Percentiles rank a stretch among this genome's conserved stretches.
Evolutionary conservation across 139 green algal genomes (phyloP).

Genomic region (Zygnema circumcarinatum): DNA sequence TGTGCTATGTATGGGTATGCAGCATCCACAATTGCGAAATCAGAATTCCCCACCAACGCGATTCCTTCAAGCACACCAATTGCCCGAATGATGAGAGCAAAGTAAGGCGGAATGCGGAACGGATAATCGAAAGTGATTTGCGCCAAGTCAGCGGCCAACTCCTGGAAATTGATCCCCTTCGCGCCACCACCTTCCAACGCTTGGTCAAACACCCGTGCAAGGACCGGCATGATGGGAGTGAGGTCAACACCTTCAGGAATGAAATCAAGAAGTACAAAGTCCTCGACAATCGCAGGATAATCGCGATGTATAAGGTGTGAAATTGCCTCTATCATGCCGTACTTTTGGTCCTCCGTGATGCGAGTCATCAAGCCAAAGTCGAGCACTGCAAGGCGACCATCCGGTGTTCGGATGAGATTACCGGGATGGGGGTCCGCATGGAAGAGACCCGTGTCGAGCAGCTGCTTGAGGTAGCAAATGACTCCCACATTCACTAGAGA

Average conservation of each 20-base stretch:
- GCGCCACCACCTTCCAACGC: constrained; percentile 70
- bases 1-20: constrained; percentile 95
- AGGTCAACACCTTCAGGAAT: constrained; percentile 93
- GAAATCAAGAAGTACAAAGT: constrained; percentile 99
- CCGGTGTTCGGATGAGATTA: constrained; percentile 95
- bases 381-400: constrained; percentile 92
- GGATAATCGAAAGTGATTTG: constrained; percentile 99
- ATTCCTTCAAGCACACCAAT: constrained; percentile 89
- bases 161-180: constrained; percentile 73
- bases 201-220: constrained; percentile 64
- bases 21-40: constrained; percentile 98
- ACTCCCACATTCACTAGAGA: constrained; percentile 95
- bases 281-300: constrained; percentile 90
- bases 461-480: constrained; percentile 95
- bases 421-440: constrained; percentile 80
- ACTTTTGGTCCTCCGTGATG: constrained; percentile 75
- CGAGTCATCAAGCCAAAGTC: constrained; percentile 89
- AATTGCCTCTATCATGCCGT: constrained; percentile 99
- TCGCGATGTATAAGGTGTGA: constrained; percentile 97
- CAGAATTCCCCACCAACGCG: constrained; percentile 81
- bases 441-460: constrained; percentile 65
- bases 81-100: constrained; percentile 89
- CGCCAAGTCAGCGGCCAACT: constrained; percentile 95
- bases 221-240: constrained; percentile 85
- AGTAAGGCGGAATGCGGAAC: constrained; percentile 91